Evolutionary conservation across 371 early-diverging fungal genomes (phyloP).

Genomic region (Lichtheimia corymbifera): DNA sequence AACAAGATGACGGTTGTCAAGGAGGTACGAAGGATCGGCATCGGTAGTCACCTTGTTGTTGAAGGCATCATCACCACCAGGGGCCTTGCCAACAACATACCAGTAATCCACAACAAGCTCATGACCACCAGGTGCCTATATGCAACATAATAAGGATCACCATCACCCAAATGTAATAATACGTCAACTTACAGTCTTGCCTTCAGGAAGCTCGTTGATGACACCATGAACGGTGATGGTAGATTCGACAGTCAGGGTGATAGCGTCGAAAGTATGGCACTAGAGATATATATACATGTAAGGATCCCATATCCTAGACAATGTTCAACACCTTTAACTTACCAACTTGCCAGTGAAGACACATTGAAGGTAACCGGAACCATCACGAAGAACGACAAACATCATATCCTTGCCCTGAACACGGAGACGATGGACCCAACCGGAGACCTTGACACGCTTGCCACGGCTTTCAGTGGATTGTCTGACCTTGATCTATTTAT

Average conservation of each 20-base stretch:
- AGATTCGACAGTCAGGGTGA: constrained; percentile 92
- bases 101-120: constrained; percentile 96
- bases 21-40: constrained; percentile 86
- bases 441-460: constrained; percentile 85
- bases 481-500: constrained; percentile 79
- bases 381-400: constrained; percentile 94
- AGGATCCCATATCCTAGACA: neutral
- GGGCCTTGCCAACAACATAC: constrained; percentile 92
- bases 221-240: constrained; percentile 89
- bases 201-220: constrained; percentile 87
- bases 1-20: constrained; percentile 97
- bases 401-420: constrained; percentile 97
- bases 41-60: constrained; percentile 88
- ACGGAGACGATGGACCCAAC: constrained; percentile 97
- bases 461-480: constrained; percentile 69
- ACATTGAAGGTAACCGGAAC: constrained; percentile 93
- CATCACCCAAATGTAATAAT: neutral
- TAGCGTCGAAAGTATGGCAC: constrained; percentile 94
- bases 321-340: constrained; percentile 18
- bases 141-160: neutral
- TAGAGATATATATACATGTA: constrained; percentile 19
- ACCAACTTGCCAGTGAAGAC: constrained; percentile 87
- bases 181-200: constrained; percentile 74
- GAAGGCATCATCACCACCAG: constrained; percentile 94
- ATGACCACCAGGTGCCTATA: constrained; percentile 92